Percentiles rank a stretch among this genome's conserved stretches.
phyloP scores from a whole-genome alignment of 2,329 filamentous ascomycete genomes.

The Ophiostoma himal-ulmi region DNA sequence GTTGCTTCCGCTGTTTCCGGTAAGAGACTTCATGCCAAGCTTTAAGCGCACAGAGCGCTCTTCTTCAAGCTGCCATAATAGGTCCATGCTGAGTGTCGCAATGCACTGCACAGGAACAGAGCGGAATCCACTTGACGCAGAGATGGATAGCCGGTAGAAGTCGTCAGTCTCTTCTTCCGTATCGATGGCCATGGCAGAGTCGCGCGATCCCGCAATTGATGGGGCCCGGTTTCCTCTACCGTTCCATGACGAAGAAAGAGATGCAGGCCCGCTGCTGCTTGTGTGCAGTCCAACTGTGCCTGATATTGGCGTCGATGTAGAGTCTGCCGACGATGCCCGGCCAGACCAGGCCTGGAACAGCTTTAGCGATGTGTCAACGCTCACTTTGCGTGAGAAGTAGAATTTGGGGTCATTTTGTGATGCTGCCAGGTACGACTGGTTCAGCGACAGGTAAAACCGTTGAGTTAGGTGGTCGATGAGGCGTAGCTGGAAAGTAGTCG shows the following conservation, averaged over 20 bases:
- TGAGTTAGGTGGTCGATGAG: slow-evolving; percentile 41
- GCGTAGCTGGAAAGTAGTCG: slow-evolving; percentile 38
- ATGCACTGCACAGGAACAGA: slow-evolving; percentile 38
- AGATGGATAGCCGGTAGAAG: slow-evolving; percentile 38
- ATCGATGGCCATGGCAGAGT: slow-evolving; percentile 15
- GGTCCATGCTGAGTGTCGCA: slow-evolving; percentile 42
- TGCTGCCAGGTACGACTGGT: slow-evolving; percentile 44
- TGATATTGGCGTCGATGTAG: neutral
- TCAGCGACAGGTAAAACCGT: slow-evolving; percentile 48
- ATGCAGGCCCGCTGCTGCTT: neutral
- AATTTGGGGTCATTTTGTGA: slow-evolving; percentile 43
- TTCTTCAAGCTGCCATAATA: slow-evolving; percentile 42
- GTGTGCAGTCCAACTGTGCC: neutral
- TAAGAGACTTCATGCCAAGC: slow-evolving; percentile 18
- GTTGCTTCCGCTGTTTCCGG: neutral
- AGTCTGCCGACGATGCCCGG: slow-evolving; percentile 11
- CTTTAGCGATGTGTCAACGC: slow-evolving; percentile 38
- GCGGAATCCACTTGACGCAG: slow-evolving; percentile 40
- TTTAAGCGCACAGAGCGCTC: slow-evolving; percentile 32
- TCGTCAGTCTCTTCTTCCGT: slow-evolving; percentile 30
- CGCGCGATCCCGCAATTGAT: neutral
- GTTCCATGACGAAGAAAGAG: slow-evolving; percentile 2
- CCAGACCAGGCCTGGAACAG: slow-evolving; percentile 30
- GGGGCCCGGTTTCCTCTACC: neutral
- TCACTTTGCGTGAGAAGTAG: slow-evolving; percentile 50